Evolutionary conservation across 441 rosid species (phyloP).

Genomic region (Populus hybrid): DNA sequence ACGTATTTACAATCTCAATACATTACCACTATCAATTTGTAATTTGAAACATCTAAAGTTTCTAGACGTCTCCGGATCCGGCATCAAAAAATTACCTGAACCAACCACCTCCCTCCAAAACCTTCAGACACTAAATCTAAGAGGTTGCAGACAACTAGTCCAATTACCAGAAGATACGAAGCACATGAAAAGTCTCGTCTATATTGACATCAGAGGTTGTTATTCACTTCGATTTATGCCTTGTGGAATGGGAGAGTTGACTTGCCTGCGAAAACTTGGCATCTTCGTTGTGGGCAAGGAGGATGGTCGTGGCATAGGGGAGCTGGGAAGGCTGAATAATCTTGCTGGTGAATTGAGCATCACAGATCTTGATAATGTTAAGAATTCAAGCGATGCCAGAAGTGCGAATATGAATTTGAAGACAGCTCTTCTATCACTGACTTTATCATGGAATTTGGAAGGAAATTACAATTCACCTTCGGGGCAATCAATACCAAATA

Average conservation of each 20-base stretch:
- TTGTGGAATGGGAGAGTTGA: background rate
- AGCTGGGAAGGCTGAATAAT: background rate
- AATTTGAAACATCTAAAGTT: background rate
- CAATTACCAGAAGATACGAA: conserved; percentile 6
- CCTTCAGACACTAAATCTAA: conserved; percentile 1
- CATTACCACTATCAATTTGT: background rate
- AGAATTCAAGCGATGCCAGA: background rate
- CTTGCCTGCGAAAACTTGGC: conserved; percentile 15
- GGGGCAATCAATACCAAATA: conserved; percentile 7
- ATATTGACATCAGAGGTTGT: conserved; percentile 3
- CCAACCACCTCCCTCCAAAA: conserved; percentile 8
- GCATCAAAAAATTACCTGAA: conserved; percentile 1
- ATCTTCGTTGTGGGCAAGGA: conserved; percentile 14
- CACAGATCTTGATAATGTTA: conserved; percentile 9
- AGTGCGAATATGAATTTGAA: too few relatives aligned
- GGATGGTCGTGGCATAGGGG: background rate
- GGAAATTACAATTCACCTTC: background rate
- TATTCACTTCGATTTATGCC: background rate
- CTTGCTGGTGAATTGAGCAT: conserved; percentile 9
- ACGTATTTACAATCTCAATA: too few relatives aligned
- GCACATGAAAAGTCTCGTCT: conserved; percentile 4
- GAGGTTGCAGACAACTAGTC: background rate
- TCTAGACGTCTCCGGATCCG: background rate
- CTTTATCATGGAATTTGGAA: background rate
- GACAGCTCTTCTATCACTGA: background rate